Percentiles rank a stretch among this genome's conserved stretches.
These are phyloP conservation scores for Suaeda aralocaspica DNA, from an alignment of 148 eudicot species.

Conservation along the genomic window DNA sequence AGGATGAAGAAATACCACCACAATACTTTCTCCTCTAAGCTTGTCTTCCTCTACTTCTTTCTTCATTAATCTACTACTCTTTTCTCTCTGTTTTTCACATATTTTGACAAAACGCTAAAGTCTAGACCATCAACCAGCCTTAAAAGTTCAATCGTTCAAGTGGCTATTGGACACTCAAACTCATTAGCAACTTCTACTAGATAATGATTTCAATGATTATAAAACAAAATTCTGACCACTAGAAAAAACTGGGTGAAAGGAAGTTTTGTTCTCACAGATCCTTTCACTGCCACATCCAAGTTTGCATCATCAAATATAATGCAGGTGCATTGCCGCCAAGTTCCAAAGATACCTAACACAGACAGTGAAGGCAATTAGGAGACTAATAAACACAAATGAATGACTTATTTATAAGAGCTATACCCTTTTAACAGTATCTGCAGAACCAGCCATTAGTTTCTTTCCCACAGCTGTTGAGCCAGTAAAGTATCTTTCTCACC, in stretches of 20 bases:
- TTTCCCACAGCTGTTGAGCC: conserved; percentile 97
- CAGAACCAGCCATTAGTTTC: conserved; percentile 93
- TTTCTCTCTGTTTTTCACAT: too few relatives aligned
- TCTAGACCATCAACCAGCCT: too few relatives aligned
- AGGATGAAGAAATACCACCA: too few relatives aligned
- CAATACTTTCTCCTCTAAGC: too few relatives aligned
- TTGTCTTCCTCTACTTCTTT: too few relatives aligned
- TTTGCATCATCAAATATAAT: conserved; percentile 96
- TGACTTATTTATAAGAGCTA: not conserved
- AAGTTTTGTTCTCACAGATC: conserved; percentile 53
- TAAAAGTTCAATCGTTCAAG: too few relatives aligned
- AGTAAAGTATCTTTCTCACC: conserved; percentile 95
- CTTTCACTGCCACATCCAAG: conserved; percentile 88
- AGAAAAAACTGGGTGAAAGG: not conserved
- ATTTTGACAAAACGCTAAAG: too few relatives aligned
- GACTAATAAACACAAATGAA: not conserved
- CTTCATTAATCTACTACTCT: too few relatives aligned
- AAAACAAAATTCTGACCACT: not conserved
- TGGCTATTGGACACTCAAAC: not conserved
- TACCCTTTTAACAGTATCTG: conserved; percentile 91
- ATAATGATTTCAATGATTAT: not conserved
- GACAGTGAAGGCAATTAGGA: conserved; percentile 19
- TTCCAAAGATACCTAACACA: conserved; percentile 71
- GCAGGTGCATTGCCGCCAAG: conserved; percentile 99
- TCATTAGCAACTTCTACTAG: conserved; percentile 1